Percentiles rank a stretch among this genome's conserved stretches.
These are phyloP conservation scores for Juncus effusus DNA, from an alignment of 176 grass and related monocot species.

Conservation along the genomic window DNA sequence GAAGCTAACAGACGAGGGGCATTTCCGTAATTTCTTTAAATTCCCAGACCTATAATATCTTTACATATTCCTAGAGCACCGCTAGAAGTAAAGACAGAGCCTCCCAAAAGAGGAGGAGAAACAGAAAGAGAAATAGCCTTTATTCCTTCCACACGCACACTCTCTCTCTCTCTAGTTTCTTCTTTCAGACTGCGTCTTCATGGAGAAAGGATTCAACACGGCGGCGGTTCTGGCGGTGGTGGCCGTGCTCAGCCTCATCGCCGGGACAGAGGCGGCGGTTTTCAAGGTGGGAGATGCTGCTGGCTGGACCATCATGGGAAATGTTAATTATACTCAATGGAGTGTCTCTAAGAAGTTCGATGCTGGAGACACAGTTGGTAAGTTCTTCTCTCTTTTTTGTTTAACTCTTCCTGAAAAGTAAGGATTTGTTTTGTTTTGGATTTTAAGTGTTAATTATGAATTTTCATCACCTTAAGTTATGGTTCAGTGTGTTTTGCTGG, in stretches of 20 bases:
- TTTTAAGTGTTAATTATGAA: too few relatives aligned
- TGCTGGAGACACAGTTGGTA: constrained; percentile 11
- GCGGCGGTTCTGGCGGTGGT: constrained; percentile 11
- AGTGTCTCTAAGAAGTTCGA: neutral
- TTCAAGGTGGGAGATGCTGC: constrained; percentile 15
- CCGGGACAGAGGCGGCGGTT: neutral
- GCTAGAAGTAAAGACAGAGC: neutral
- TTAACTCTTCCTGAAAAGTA: neutral
- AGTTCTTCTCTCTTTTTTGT: neutral
- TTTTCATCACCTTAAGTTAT: too few relatives aligned
- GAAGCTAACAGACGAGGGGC: neutral
- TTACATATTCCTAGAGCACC: neutral
- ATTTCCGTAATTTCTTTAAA: constrained; percentile 3
- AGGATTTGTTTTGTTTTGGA: too few relatives aligned
- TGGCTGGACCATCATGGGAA: constrained; percentile 24
- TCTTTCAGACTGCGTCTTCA: neutral
- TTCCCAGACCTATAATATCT: neutral
- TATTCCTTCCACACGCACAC: neutral
- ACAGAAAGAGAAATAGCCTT: neutral
- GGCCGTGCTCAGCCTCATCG: constrained; percentile 9
- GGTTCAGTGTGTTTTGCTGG: too few relatives aligned
- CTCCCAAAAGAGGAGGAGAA: constrained; percentile 2
- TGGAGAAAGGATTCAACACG: constrained; percentile 2
- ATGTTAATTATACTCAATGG: constrained; percentile 19
- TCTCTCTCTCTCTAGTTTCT: neutral